A percentile compares a stretch with the other conserved stretches of the same genome.
phyloP scores from a whole-genome alignment of 2,329 filamentous ascomycete species.

The Pseudocercospora macadamiae region DNA sequence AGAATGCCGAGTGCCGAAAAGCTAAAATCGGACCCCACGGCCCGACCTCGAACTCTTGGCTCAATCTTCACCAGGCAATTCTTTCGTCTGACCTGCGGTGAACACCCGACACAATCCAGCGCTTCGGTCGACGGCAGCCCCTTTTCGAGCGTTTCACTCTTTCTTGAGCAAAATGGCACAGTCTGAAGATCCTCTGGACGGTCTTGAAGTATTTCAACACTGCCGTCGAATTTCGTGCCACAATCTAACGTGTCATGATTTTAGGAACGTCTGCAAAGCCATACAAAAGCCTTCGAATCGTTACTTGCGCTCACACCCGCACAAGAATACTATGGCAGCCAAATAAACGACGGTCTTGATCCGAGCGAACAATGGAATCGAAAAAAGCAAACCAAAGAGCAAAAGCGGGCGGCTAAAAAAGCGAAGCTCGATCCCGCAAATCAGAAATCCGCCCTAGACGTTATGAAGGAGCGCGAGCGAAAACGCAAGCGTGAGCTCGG shows the following conservation, averaged over 20 bases:
- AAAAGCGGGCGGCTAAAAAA: conserved; percentile 78
- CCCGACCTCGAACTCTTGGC: conserved; percentile 2
- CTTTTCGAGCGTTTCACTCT: neutral
- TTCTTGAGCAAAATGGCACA: conserved; percentile 15
- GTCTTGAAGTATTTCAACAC: conserved; percentile 17
- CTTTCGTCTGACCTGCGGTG: neutral
- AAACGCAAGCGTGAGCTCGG: conserved; percentile 75
- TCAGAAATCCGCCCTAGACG: conserved; percentile 87
- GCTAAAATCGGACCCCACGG: neutral
- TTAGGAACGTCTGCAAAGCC: conserved; percentile 58
- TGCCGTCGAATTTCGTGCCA: neutral
- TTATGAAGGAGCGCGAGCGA: conserved; percentile 80
- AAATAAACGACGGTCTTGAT: conserved; percentile 64
- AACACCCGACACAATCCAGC: neutral
- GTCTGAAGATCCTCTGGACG: conserved; percentile 27
- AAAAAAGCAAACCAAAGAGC: conserved; percentile 93
- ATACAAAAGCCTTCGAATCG: conserved; percentile 80
- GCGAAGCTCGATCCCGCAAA: conserved; percentile 92
- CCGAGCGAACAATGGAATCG: conserved; percentile 87
- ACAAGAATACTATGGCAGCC: conserved; percentile 74
- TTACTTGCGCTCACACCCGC: conserved; percentile 85
- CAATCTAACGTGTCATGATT: conserved; percentile 5
- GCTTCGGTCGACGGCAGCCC: neutral
- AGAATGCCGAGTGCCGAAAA: neutral
- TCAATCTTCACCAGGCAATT: no score